Evolutionary conservation across 306 rosid genomes (phyloP).

Genomic region (Sechiopsis laciniata): DNA sequence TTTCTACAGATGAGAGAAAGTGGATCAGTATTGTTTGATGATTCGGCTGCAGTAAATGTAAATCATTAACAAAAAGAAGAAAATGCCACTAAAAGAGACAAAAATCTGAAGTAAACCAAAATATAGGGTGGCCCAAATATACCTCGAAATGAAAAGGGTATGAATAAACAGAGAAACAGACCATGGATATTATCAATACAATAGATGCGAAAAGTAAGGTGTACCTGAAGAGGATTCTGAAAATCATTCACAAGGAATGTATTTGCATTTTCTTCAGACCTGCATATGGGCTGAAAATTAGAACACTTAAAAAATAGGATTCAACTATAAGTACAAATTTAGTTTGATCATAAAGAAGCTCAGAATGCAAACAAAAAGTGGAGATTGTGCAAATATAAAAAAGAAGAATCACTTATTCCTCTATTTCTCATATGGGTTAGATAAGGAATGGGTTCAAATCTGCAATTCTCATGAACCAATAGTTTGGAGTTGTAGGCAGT

Average conservation of each 20-base stretch:
- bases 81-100: neutral
- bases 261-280: slow-evolving; percentile 87
- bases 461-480: neutral
- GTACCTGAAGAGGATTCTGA: slow-evolving; percentile 89
- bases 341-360: slow-evolving; percentile 1
- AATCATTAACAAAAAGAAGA: neutral
- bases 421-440: no score
- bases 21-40: slow-evolving; percentile 17
- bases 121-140: neutral
- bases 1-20: slow-evolving; percentile 47
- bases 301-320: slow-evolving; percentile 1
- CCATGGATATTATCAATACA: neutral
- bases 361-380: neutral
- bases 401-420: no score
- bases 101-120: slow-evolving; percentile 11
- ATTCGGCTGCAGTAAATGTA: neutral
- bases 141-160: neutral
- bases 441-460: no score
- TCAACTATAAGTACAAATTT: slow-evolving; percentile 10
- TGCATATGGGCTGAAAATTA: slow-evolving; percentile 34
- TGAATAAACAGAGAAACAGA: neutral
- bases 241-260: slow-evolving; percentile 82
- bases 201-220: neutral
- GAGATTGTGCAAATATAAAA: no score
- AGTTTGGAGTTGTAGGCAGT: neutral